phyloP scores from a whole-genome alignment of 2,329 filamentous ascomycete species.

The Epichloe festucae region DNA sequence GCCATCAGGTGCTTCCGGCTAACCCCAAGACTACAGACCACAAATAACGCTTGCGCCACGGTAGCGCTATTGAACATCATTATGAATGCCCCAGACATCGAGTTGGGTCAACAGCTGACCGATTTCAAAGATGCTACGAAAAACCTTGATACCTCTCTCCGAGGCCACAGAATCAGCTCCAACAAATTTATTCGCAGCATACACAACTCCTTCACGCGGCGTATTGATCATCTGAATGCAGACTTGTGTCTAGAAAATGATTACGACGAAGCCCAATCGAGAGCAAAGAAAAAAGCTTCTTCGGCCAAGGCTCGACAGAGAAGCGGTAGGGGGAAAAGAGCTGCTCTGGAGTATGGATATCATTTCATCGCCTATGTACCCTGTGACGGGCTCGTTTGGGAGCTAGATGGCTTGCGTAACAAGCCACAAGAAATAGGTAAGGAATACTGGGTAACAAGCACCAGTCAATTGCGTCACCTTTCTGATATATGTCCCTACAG shows the following conservation, averaged over 20 bases:
- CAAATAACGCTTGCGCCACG: constrained; percentile 79
- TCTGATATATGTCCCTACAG: neutral
- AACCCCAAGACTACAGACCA: constrained; percentile 39
- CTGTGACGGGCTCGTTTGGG: constrained; percentile 63
- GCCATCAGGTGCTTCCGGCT: neutral
- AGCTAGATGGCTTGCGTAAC: constrained; percentile 71
- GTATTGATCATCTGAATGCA: constrained; percentile 62
- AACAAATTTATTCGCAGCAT: constrained; percentile 66
- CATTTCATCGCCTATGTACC: constrained; percentile 89
- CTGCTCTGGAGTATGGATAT: constrained; percentile 50
- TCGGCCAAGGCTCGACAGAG: constrained; percentile 20
- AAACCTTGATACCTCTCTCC: constrained; percentile 54
- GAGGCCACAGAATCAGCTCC: constrained; percentile 62
- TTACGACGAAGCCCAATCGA: constrained; percentile 25
- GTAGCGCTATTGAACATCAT: constrained; percentile 85
- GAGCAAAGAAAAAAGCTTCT: constrained; percentile 19
- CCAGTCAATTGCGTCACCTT: neutral
- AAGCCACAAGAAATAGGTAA: constrained; percentile 40
- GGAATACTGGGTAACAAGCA: neutral
- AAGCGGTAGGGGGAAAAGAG: constrained; percentile 24
- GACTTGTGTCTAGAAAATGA: constrained; percentile 54
- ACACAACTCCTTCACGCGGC: constrained; percentile 78
- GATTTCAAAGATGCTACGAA: constrained; percentile 63
- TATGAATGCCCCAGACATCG: constrained; percentile 61
- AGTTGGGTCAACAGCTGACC: constrained; percentile 56